Conservation (phyloP, 805 yeast species). For the Candida caryicola region DNA sequence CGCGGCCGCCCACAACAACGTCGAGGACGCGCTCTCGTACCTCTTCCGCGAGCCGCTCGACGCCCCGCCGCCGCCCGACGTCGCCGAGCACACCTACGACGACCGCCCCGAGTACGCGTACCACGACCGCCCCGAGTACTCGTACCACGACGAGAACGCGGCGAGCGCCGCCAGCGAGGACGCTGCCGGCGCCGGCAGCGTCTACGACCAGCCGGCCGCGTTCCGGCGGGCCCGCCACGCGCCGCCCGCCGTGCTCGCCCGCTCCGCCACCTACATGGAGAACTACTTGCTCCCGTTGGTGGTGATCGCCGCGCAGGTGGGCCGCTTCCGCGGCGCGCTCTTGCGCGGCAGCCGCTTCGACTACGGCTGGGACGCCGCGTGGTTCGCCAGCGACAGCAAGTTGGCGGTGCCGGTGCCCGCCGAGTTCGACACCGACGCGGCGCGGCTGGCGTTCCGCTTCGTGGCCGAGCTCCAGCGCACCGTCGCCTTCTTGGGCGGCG, state of each 20-base stretch:
- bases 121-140: neutral
- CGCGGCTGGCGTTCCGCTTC: constrained; percentile 10
- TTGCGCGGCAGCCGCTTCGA: constrained; percentile 10
- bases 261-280: constrained; percentile 15
- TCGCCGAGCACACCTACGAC: neutral
- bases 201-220: constrained; percentile 2
- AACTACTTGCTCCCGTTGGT: constrained; percentile 30
- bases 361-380: constrained; percentile 15
- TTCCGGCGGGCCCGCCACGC: constrained; percentile 1
- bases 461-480: constrained; percentile 23
- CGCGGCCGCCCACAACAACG: constrained; percentile 23
- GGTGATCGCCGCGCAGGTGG: constrained; percentile 24
- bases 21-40: constrained; percentile 32
- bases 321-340: constrained; percentile 16
- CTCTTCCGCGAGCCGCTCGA: constrained; percentile 32
- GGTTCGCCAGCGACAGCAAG: constrained; percentile 16
- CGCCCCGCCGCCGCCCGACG: constrained; percentile 6
- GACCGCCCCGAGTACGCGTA: too few relatives aligned
- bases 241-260: constrained; percentile 18
- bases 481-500: constrained; percentile 17
- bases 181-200: neutral
- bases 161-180: neutral
- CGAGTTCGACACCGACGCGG: constrained; percentile 3
- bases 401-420: constrained; percentile 8
- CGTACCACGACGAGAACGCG: neutral